Conservation (phyloP, 2,329 filamentous ascomycete genomes). For the Phaeosphaeriaceae sp. region DNA sequence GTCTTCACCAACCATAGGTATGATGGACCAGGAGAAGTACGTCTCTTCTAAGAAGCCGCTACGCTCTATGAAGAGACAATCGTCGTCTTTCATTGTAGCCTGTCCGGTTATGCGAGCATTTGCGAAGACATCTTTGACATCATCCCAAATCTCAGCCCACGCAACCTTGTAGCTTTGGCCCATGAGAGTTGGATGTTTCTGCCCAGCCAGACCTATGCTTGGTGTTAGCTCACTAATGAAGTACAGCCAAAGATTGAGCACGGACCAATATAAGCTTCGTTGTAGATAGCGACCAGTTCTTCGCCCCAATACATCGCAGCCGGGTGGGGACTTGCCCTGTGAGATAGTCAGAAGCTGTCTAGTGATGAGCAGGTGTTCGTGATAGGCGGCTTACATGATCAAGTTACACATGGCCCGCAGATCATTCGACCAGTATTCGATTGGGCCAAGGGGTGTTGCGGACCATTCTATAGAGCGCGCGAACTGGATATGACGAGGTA, state of each 20-base stretch:
- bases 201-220: constrained; percentile 65
- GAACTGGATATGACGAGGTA: constrained; percentile 76
- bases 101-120: constrained; percentile 74
- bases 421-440: constrained; percentile 75
- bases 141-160: constrained; percentile 78
- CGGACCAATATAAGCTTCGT: constrained; percentile 67
- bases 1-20: constrained; percentile 76
- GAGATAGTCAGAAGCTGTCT: neutral
- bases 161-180: constrained; percentile 72
- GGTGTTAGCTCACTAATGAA: constrained; percentile 4
- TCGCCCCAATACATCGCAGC: constrained; percentile 82
- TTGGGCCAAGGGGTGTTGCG: constrained; percentile 74
- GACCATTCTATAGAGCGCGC: constrained; percentile 77
- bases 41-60: constrained; percentile 77
- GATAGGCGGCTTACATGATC: constrained; percentile 64
- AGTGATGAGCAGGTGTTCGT: constrained; percentile 6
- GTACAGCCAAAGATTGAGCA: neutral
- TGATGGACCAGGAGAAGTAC: constrained; percentile 83
- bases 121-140: constrained; percentile 71
- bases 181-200: constrained; percentile 80
- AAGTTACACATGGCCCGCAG: constrained; percentile 80
- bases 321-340: constrained; percentile 56
- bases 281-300: constrained; percentile 73
- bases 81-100: constrained; percentile 85
- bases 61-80: constrained; percentile 74